Evolutionary conservation across 23 red algal genomes (phyloP), one percentile per base, ranked within the genome.

Genomic region (Gracilariopsis chorda): DNA sequence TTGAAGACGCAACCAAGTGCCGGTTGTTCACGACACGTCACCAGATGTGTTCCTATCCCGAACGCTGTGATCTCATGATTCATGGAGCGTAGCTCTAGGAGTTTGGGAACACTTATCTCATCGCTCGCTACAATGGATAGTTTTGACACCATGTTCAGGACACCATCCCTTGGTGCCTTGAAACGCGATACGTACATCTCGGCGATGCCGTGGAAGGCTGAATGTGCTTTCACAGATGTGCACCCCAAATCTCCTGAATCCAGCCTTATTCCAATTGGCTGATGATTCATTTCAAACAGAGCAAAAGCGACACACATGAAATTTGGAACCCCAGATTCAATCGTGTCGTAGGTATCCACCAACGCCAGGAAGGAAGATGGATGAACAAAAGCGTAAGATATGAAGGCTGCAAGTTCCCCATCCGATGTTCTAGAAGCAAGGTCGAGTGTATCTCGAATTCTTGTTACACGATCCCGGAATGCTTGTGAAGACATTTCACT

Each of bases 1-100:
- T 96, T 96, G 53, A 88, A 96, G 0, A 96, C 94, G 25, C 88
- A 71, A 14, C 95, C 95, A 20, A 98, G 62, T 23, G 95, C 95
- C 20, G 95, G 95, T 28, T 98, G 90, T 56, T 82, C 79, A 46
- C 28, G 23, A 52, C 95, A 98, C 20, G 95, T 98, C 8, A 98
- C 95, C 35, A 98, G 87, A 48, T 94, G 48, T 34, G 95, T 98
- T 17, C 95, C 95, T 1, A 98, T 86, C 13, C 95, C 95, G 77
- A 92, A 98, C 1, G 67, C 83, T 52, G 71, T 49, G 57, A 98
- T 90, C 8, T 61, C 33, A 42, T 94, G 90, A 19, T 87, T 67
- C 20, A 84, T 51, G 36, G 60, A n/a, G 27, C 83, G 57, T 8
- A 97, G 51, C 16, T 43, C 56, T 29, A 60, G 55, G 45, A 97